Conservation (phyloP, 805 yeast species). For the Deakozyma indianensis region DNA sequence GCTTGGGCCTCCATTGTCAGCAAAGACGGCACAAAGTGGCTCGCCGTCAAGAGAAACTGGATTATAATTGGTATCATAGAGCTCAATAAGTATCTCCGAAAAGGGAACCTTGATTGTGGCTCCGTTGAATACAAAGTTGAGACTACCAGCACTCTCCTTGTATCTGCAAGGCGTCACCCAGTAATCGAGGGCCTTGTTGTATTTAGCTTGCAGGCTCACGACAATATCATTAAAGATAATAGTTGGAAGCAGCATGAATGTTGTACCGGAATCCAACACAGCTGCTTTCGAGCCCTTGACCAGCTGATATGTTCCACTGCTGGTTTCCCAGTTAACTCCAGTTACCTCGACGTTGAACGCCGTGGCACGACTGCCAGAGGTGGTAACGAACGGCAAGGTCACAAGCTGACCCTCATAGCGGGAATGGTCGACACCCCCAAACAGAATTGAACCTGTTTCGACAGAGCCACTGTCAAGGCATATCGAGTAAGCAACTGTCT, state of each 20-base stretch:
- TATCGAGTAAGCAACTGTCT: constrained; percentile 29
- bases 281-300: constrained; percentile 6
- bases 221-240: background rate
- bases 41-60: constrained; percentile 11
- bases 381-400: constrained; percentile 11
- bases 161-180: constrained; percentile 32
- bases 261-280: constrained; percentile 14
- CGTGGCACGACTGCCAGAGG: constrained; percentile 3
- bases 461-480: constrained; percentile 28
- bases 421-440: constrained; percentile 39
- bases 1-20: constrained; percentile 18
- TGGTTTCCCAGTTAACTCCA: constrained; percentile 1
- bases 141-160: constrained; percentile 13
- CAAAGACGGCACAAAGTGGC: constrained; percentile 12
- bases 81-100: constrained; percentile 11
- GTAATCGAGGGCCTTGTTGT: constrained; percentile 22
- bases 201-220: constrained; percentile 10
- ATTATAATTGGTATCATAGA: constrained; percentile 6
- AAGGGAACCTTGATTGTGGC: constrained; percentile 32
- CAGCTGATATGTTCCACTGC: constrained; percentile 2
- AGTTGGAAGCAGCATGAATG: background rate
- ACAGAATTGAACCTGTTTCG: constrained; percentile 34
- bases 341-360: background rate
- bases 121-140: constrained; percentile 40
- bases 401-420: constrained; percentile 28